Evolutionary conservation across 2,329 filamentous ascomycete species (phyloP).

Genomic region (Xylariaceae sp.): DNA sequence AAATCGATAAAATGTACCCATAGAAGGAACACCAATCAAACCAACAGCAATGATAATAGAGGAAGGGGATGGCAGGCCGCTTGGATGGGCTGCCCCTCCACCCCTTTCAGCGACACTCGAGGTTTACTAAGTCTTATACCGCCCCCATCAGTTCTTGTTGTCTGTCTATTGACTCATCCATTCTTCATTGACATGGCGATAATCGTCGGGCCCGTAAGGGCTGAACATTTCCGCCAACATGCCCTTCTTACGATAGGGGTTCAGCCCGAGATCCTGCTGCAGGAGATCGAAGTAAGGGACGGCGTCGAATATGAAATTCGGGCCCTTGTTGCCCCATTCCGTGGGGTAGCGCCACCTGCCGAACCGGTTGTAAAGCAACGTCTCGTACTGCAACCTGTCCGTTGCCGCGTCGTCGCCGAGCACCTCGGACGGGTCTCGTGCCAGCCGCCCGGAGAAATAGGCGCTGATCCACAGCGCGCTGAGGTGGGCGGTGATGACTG

Average conservation of each 20-base stretch:
- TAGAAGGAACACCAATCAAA: no score
- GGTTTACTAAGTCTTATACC: no score
- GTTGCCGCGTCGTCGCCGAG: slow-evolving; percentile 42
- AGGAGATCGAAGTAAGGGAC: slow-evolving; percentile 74
- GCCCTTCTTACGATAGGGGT: slow-evolving; percentile 56
- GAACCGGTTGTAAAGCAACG: slow-evolving; percentile 67
- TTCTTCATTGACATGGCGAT: slow-evolving; percentile 55
- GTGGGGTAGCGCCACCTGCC: slow-evolving; percentile 69
- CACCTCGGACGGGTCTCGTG: slow-evolving; percentile 6
- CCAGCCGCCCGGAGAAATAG: slow-evolving; percentile 50
- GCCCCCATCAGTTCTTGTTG: no score
- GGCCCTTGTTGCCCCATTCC: slow-evolving; percentile 63
- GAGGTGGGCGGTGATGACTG: slow-evolving; percentile 46
- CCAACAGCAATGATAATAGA: no score
- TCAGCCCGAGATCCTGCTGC: slow-evolving; percentile 65
- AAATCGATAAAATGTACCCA: no score
- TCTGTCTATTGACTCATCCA: no score
- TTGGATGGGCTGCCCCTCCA: no score
- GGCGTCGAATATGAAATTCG: slow-evolving; percentile 75
- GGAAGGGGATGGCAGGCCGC: no score
- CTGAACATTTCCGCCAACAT: slow-evolving; percentile 53
- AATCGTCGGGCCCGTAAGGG: slow-evolving; percentile 63
- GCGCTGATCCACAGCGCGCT: slow-evolving; percentile 60
- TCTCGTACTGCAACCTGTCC: slow-evolving; percentile 51
- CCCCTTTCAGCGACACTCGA: no score